Percentiles rank a stretch among this genome's conserved stretches.
phyloP scores from a whole-genome alignment of 345 rosid genomes.

The Pistacia atlantica region DNA sequence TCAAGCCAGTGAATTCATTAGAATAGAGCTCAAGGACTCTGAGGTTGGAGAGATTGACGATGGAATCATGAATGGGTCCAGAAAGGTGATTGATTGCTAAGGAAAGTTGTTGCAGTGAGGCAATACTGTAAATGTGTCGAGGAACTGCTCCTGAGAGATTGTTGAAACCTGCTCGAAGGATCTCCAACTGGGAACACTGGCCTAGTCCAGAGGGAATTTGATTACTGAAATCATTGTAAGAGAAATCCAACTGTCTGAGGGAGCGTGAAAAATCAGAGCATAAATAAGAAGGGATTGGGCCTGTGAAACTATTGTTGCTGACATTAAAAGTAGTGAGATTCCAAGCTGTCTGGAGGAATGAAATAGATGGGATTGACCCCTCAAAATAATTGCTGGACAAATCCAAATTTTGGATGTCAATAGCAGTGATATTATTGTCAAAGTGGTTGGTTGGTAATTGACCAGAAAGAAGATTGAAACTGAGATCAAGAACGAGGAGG shows the following conservation, averaged over 20 bases:
- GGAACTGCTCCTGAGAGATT: conserved; percentile 10
- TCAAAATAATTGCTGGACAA: conserved; percentile 1
- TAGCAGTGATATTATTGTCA: background rate
- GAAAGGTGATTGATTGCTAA: conserved; percentile 10
- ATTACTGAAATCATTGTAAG: conserved; percentile 9
- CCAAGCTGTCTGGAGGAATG: background rate
- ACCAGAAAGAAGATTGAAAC: conserved; percentile 23
- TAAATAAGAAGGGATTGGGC: background rate
- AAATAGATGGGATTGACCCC: conserved; percentile 4
- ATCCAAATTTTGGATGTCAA: background rate
- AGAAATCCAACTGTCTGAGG: conserved; percentile 15
- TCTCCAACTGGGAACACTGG: conserved; percentile 9
- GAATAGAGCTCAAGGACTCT: conserved; percentile 9
- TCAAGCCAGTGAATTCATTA: conserved; percentile 10
- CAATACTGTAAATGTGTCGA: background rate
- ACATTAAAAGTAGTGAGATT: conserved; percentile 12
- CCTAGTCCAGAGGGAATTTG: background rate
- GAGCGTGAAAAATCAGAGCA: background rate
- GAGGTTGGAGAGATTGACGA: conserved; percentile 7
- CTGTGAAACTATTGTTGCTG: conserved; percentile 18
- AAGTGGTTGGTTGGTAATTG: conserved; percentile 5
- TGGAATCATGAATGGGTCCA: background rate
- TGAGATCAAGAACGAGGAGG: conserved; percentile 22
- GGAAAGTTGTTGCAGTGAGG: background rate
- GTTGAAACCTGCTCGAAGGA: conserved; percentile 23